phyloP scores from a whole-genome alignment of 352 stramenopile genomes.

The Globisporangium paddicum region DNA sequence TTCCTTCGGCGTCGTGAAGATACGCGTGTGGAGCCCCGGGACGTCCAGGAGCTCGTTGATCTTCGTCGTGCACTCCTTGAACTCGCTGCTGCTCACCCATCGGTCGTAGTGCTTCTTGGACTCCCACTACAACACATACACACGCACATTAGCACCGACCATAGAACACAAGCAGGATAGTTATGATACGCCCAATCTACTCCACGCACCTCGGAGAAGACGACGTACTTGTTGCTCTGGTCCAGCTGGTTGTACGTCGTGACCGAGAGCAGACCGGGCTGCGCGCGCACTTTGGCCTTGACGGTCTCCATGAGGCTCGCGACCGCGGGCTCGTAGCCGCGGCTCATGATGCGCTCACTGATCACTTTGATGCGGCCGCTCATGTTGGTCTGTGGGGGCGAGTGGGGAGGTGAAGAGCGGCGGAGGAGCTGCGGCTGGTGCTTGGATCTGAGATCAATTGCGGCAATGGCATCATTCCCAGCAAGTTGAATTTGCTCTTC shows the following conservation, averaged over 20 bases:
- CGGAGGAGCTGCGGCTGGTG: neutral
- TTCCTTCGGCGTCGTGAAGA: constrained; percentile 76
- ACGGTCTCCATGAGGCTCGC: constrained; percentile 84
- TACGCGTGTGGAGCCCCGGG: constrained; percentile 71
- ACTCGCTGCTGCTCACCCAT: constrained; percentile 74
- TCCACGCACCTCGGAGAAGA: constrained; percentile 74
- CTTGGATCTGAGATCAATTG: constrained; percentile 1
- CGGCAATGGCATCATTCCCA: neutral
- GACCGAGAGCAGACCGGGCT: constrained; percentile 72
- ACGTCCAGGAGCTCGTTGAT: constrained; percentile 86
- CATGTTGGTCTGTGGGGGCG: constrained; percentile 16
- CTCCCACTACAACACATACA: constrained; percentile 41
- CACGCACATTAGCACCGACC: neutral
- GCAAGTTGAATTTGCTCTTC: constrained; percentile 7
- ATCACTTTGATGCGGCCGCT: constrained; percentile 61
- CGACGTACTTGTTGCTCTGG: constrained; percentile 84
- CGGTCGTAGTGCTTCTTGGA: constrained; percentile 78
- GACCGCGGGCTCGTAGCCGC: constrained; percentile 80
- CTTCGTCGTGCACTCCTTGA: constrained; percentile 68
- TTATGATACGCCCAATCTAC: neutral
- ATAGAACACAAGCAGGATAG: no score
- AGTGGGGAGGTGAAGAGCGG: neutral
- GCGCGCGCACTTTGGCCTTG: constrained; percentile 70
- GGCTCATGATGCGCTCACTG: constrained; percentile 86
- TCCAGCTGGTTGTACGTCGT: constrained; percentile 75